These are phyloP conservation scores for Apostasia shenzhenica DNA, from an alignment of 106 monocot genomes.

Conservation along the genomic window DNA sequence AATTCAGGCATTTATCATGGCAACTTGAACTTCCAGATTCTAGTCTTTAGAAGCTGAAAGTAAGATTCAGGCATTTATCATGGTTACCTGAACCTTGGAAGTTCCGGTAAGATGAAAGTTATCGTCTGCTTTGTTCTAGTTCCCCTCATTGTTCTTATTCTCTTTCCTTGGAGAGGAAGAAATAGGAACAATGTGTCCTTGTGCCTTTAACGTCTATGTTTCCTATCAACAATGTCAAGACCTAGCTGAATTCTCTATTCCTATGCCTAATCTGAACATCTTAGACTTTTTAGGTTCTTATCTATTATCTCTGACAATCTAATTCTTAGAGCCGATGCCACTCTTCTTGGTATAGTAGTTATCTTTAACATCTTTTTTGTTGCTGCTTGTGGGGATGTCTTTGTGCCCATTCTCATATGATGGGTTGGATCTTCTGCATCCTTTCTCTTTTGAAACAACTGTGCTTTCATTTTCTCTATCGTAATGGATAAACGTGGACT, in stretches of 20 bases:
- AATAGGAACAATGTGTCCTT: not conserved
- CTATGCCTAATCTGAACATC: slow-evolving; percentile 5
- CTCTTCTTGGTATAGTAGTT: slow-evolving; percentile 1
- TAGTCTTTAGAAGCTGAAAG: not conserved
- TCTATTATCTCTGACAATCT: slow-evolving; percentile 4
- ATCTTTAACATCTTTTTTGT: slow-evolving; percentile 2
- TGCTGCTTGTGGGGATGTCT: slow-evolving; percentile 1
- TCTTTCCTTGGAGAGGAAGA: not conserved
- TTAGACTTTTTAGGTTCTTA: slow-evolving; percentile 7
- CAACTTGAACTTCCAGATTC: slow-evolving; percentile 34
- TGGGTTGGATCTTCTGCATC: not conserved
- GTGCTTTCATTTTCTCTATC: not conserved
- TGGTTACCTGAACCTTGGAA: not conserved
- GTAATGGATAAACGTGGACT: no score
- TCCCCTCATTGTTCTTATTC: not conserved
- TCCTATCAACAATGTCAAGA: slow-evolving; percentile 3
- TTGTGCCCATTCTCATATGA: slow-evolving; percentile 3
- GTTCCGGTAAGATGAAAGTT: no score
- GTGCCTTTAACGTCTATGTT: slow-evolving; percentile 1
- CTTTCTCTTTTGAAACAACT: not conserved
- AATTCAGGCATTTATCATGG: slow-evolving; percentile 93
- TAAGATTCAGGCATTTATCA: not conserved
- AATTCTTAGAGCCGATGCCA: slow-evolving; percentile 2
- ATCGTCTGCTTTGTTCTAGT: no score
- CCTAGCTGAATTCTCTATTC: slow-evolving; percentile 1